These are phyloP conservation scores for Dichomitus squalens DNA, from an alignment of 1,284 basidiomycete species.

Conservation along the genomic window DNA sequence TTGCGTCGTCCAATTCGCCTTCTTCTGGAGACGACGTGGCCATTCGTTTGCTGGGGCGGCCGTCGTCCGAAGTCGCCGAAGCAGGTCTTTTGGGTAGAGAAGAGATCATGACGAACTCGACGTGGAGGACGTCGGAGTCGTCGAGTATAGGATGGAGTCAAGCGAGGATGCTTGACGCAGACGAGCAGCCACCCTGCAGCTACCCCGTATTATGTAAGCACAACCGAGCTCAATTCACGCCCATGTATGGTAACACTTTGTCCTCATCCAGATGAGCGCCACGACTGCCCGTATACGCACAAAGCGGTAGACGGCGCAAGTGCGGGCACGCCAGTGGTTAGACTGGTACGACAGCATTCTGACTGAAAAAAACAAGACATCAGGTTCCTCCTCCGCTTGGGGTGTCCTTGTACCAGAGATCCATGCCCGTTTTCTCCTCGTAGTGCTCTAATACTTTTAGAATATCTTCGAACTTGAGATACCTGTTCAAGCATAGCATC, in stretches of 20 bases:
- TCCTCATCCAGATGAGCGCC: neutral
- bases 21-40: slow-evolving; percentile 72
- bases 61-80: slow-evolving; percentile 48
- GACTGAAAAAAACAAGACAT: too few species aligned
- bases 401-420: slow-evolving; percentile 28
- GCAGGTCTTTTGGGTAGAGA: slow-evolving; percentile 55
- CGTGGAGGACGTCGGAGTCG: slow-evolving; percentile 6
- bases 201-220: slow-evolving; percentile 5
- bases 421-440: slow-evolving; percentile 30
- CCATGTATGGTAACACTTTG: neutral
- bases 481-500: slow-evolving; percentile 27
- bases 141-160: neutral
- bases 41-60: slow-evolving; percentile 55
- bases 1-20: slow-evolving; percentile 67
- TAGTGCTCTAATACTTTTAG: slow-evolving; percentile 24
- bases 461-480: slow-evolving; percentile 23
- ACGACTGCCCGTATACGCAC: too few species aligned
- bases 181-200: slow-evolving; percentile 3
- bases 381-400: neutral
- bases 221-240: neutral
- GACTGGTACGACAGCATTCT: too few species aligned
- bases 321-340: too few species aligned
- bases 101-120: slow-evolving; percentile 22
- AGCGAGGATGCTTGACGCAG: neutral
- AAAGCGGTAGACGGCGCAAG: too few species aligned